phyloP scores from a whole-genome alignment of 2,329 filamentous ascomycete species.

The Colletotrichum scovillei region DNA sequence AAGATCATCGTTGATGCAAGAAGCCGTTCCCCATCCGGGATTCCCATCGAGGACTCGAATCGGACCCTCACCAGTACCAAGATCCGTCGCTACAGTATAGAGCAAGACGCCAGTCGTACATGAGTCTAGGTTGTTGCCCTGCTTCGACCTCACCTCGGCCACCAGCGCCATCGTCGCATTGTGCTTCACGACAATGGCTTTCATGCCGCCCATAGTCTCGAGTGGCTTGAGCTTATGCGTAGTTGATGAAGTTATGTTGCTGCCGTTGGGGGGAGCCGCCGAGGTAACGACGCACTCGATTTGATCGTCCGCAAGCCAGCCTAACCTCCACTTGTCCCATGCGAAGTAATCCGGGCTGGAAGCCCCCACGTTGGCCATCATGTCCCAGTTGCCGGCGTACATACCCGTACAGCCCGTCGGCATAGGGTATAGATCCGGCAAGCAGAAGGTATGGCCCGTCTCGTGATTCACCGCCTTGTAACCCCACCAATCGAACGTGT shows the following conservation, averaged over 20 bases:
- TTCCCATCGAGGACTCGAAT: constrained; percentile 47
- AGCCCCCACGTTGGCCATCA: constrained; percentile 50
- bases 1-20: constrained; percentile 43
- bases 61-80: constrained; percentile 43
- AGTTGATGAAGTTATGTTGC: constrained; percentile 31
- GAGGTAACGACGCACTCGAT: constrained; percentile 44
- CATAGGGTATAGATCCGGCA: constrained; percentile 50
- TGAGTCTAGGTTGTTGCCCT: constrained; percentile 40
- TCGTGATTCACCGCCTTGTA: constrained; percentile 51
- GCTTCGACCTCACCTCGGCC: constrained; percentile 44
- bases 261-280: constrained; percentile 27
- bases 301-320: constrained; percentile 48
- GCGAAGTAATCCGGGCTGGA: constrained; percentile 49
- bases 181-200: constrained; percentile 44
- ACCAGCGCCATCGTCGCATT: constrained; percentile 42
- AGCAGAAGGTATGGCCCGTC: constrained; percentile 51
- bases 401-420: constrained; percentile 41
- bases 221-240: constrained; percentile 42
- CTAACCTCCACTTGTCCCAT: constrained; percentile 53
- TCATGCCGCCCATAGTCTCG: constrained; percentile 38
- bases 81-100: constrained; percentile 47
- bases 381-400: constrained; percentile 50
- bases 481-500: constrained; percentile 45
- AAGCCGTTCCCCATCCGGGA: constrained; percentile 38
- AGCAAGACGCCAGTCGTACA: constrained; percentile 49